Conservation (phyloP, 1,284 basidiomycete genomes). For the Neonothopanus nambi region DNA sequence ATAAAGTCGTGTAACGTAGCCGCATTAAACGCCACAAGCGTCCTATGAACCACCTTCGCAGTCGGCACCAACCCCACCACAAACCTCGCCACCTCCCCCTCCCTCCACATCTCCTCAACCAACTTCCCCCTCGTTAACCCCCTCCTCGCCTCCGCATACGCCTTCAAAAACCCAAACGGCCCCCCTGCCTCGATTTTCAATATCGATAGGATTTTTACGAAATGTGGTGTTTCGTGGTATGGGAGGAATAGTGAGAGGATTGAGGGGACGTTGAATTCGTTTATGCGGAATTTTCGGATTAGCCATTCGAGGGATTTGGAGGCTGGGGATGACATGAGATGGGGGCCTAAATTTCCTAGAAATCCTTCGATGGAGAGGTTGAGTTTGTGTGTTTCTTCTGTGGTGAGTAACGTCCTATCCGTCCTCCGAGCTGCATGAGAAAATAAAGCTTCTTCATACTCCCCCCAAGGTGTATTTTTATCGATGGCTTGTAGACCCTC, state of each 20-base stretch:
- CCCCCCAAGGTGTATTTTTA: conserved; percentile 51
- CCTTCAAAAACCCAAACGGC: conserved; percentile 66
- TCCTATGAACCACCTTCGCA: conserved; percentile 60
- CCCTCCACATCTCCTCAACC: conserved; percentile 73
- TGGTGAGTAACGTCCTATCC: conserved; percentile 82
- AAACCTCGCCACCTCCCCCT: conserved; percentile 75
- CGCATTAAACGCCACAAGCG: conserved; percentile 84
- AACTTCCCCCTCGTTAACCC: conserved; percentile 68
- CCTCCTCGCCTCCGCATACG: conserved; percentile 76
- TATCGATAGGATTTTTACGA: conserved; percentile 91
- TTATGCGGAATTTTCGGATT: conserved; percentile 87
- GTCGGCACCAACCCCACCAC: conserved; percentile 63
- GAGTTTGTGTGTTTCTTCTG: conserved; percentile 64
- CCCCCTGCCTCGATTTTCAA: conserved; percentile 41
- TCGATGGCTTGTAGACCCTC: conserved; percentile 52
- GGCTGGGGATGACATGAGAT: conserved; percentile 80
- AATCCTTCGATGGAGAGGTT: conserved; percentile 65
- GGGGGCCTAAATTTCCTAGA: conserved; percentile 74
- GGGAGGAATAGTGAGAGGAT: conserved; percentile 87
- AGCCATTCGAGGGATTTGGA: conserved; percentile 96
- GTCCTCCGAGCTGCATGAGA: conserved; percentile 74
- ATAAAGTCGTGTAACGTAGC: conserved; percentile 83
- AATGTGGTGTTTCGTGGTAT: conserved; percentile 94
- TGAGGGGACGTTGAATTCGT: conserved; percentile 91
- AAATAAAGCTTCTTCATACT: conserved; percentile 80